A percentile compares a stretch with the other conserved stretches of the same genome.
Evolutionary conservation across 192 early-diverging fungal species (phyloP).

Genomic region (Coemansia sp.): DNA sequence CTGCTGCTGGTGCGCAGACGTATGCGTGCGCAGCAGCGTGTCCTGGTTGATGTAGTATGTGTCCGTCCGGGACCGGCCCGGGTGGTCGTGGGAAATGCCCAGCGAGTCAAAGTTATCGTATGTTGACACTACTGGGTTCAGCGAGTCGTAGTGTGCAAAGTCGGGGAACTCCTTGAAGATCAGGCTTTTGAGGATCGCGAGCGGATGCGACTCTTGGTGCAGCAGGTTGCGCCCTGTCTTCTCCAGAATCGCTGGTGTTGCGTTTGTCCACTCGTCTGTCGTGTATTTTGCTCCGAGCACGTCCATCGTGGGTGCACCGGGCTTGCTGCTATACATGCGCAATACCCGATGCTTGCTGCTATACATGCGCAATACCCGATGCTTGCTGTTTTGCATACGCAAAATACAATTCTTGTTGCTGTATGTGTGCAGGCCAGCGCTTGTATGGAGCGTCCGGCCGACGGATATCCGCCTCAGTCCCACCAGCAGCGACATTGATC

Average conservation of each 20-base stretch:
- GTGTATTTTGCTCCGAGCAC: constrained; percentile 30
- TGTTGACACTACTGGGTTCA: constrained; percentile 82
- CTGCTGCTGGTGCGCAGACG: constrained; percentile 91
- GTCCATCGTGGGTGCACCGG: neutral
- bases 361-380: constrained; percentile 6
- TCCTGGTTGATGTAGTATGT: constrained; percentile 89
- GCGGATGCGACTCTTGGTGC: constrained; percentile 75
- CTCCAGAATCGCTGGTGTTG: constrained; percentile 68
- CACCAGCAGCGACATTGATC: neutral
- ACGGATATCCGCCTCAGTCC: neutral
- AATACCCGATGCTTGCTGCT: neutral
- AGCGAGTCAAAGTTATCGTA: constrained; percentile 92
- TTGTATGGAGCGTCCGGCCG: no score
- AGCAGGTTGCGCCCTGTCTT: constrained; percentile 78
- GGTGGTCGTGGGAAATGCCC: constrained; percentile 78
- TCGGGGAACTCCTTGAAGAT: constrained; percentile 75
- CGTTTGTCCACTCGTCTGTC: constrained; percentile 74
- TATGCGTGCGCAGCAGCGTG: constrained; percentile 86
- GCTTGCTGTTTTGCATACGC: constrained; percentile 7
- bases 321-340: constrained; percentile 9
- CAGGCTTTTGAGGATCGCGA: constrained; percentile 77
- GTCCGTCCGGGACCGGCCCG: constrained; percentile 76
- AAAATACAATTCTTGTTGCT: neutral
- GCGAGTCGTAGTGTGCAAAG: constrained; percentile 59
- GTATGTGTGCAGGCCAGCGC: no score